phyloP scores from a whole-genome alignment of 331 rosid genomes.

The Malus hybrid region DNA sequence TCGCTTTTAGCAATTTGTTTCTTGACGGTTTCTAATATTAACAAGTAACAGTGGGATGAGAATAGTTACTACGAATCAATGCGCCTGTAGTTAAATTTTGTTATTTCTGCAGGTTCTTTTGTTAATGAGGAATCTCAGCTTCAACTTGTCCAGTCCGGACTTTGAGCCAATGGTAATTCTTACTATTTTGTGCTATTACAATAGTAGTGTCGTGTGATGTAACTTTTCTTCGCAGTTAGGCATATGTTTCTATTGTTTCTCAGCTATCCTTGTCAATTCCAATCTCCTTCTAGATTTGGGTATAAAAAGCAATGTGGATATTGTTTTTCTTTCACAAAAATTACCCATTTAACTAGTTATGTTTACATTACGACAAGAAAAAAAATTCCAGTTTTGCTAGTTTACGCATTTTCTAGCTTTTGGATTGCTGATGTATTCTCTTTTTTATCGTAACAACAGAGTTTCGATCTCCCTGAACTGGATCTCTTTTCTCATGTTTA shows the following conservation, averaged over 20 bases:
- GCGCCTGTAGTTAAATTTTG: conserved; percentile 4
- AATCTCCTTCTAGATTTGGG: background rate
- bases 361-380: background rate
- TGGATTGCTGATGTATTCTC: no score
- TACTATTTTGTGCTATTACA: conserved; percentile 1
- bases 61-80: background rate
- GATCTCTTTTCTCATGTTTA: no score
- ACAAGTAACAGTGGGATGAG: background rate
- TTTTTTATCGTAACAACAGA: no score
- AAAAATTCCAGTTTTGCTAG: background rate
- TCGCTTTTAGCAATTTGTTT: conserved; percentile 1
- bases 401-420: no score
- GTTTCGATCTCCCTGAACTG: no score
- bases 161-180: conserved; percentile 77
- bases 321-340: background rate
- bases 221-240: background rate
- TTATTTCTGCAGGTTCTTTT: conserved; percentile 66
- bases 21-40: background rate
- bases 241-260: background rate
- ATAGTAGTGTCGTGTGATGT: background rate
- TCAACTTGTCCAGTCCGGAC: conserved; percentile 81
- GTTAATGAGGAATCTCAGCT: conserved; percentile 84
- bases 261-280: background rate
- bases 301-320: background rate
- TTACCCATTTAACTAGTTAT: background rate